A percentile compares a stretch with the other conserved stretches of the same genome.
Evolutionary conservation across 2,329 filamentous ascomycete species (phyloP).

Genomic region (Colletotrichum aenigma): DNA sequence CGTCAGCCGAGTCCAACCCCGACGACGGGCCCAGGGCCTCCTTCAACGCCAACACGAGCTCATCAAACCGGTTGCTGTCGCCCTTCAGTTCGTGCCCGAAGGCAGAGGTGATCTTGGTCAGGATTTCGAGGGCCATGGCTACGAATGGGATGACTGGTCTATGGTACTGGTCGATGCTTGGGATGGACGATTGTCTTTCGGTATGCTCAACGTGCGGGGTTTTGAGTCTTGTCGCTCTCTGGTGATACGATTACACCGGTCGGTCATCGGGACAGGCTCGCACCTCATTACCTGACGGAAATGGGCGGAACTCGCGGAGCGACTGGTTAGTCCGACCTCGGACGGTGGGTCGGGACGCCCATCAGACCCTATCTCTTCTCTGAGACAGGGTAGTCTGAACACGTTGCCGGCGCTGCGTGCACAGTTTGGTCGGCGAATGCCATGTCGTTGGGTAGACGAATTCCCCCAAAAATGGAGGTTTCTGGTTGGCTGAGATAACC

Average conservation of each 20-base stretch:
- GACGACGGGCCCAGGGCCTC: constrained; percentile 78
- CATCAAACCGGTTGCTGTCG: constrained; percentile 62
- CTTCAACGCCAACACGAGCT: constrained; percentile 76
- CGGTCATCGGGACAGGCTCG: constrained; percentile 6
- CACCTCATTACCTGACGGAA: constrained; percentile 4
- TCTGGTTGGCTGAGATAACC: constrained; percentile 13
- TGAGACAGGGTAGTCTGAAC: constrained; percentile 5
- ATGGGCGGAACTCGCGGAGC: constrained; percentile 16
- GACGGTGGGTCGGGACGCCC: constrained; percentile 17
- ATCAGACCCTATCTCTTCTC: not conserved
- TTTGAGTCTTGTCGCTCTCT: not conserved
- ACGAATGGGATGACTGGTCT: not conserved
- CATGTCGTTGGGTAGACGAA: not conserved
- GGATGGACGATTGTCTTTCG: not conserved
- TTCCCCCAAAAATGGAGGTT: not conserved
- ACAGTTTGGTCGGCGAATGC: not conserved
- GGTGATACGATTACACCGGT: constrained; percentile 2
- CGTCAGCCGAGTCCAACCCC: constrained; percentile 80
- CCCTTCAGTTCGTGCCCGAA: constrained; percentile 15
- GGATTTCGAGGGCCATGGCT: constrained; percentile 39
- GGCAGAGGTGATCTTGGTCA: constrained; percentile 27
- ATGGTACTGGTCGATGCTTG: constrained; percentile 4
- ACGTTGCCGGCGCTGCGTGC: not conserved
- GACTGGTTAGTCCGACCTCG: constrained; percentile 21
- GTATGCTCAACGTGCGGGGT: constrained; percentile 14